Conservation (phyloP, 176 grass and related monocot genomes). For the Triticum monococcum region DNA sequence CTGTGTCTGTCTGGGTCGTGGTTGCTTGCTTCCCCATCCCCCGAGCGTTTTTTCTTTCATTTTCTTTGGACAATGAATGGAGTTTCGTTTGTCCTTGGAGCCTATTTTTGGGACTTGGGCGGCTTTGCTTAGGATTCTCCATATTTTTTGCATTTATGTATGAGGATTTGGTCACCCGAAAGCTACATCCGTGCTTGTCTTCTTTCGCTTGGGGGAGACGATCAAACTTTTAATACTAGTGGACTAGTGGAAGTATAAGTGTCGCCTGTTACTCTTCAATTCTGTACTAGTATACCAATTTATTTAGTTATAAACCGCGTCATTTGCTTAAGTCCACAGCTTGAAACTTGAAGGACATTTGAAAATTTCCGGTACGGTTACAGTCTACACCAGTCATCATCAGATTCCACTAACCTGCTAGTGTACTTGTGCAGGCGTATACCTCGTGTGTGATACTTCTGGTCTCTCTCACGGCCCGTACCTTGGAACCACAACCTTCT, state of each 20-base stretch:
- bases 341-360: not conserved
- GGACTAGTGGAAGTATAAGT: slow-evolving; percentile 6
- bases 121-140: slow-evolving; percentile 26
- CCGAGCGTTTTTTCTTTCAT: not conserved
- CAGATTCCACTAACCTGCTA: slow-evolving; percentile 21
- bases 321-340: not conserved
- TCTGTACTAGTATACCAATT: not conserved
- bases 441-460: slow-evolving; percentile 65
- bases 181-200: slow-evolving; percentile 26
- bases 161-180: slow-evolving; percentile 34
- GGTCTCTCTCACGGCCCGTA: slow-evolving; percentile 72
- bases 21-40: not conserved
- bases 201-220: not conserved
- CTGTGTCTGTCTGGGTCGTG: not conserved
- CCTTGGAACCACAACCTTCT: slow-evolving; percentile 69
- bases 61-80: not conserved
- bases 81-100: not conserved
- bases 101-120: slow-evolving; percentile 7
- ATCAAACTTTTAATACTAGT: not conserved
- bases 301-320: slow-evolving; percentile 18
- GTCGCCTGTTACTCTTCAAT: slow-evolving; percentile 10
- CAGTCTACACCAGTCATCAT: not conserved
- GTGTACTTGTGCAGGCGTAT: slow-evolving; percentile 66
- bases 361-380: not conserved
- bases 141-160: slow-evolving; percentile 11